phyloP scores from a whole-genome alignment of 805 yeast genomes.

The Yueomyces sinensis region DNA sequence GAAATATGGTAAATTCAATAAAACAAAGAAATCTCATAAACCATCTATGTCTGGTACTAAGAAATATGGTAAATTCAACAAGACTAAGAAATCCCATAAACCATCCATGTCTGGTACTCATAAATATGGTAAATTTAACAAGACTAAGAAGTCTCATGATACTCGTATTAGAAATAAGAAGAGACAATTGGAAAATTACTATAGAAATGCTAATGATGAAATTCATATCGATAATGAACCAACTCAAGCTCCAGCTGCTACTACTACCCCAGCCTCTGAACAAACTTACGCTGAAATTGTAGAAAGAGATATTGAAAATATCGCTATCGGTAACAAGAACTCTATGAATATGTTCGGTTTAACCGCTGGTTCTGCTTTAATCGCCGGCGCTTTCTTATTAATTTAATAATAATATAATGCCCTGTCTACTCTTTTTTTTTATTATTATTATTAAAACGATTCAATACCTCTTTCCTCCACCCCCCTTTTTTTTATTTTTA shows the following conservation, averaged over 20 bases:
- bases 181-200: too few species aligned
- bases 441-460: neutral
- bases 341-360: slow-evolving; percentile 18
- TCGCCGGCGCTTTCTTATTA: slow-evolving; percentile 38
- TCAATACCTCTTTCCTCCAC: too few species aligned
- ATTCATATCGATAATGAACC: neutral
- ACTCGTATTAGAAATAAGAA: slow-evolving; percentile 6
- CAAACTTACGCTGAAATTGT: slow-evolving; percentile 6
- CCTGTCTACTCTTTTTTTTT: neutral
- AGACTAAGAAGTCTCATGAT: slow-evolving; percentile 20
- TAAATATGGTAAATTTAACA: slow-evolving; percentile 41
- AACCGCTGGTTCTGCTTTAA: slow-evolving; percentile 32
- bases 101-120: slow-evolving; percentile 38
- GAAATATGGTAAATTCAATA: slow-evolving; percentile 40
- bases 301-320: slow-evolving; percentile 7
- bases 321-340: slow-evolving; percentile 12
- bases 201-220: neutral
- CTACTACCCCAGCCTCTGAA: neutral
- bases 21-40: slow-evolving; percentile 22
- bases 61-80: slow-evolving; percentile 39
- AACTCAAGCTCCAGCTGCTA: neutral
- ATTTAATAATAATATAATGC: slow-evolving; percentile 16
- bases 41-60: slow-evolving; percentile 34
- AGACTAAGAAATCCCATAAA: slow-evolving; percentile 20
- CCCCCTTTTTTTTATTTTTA: too few species aligned